A percentile compares a stretch with the other conserved stretches of the same genome.
phyloP scores from a whole-genome alignment of 176 grass and related monocot species.

The Rhynchospora tenuis region DNA sequence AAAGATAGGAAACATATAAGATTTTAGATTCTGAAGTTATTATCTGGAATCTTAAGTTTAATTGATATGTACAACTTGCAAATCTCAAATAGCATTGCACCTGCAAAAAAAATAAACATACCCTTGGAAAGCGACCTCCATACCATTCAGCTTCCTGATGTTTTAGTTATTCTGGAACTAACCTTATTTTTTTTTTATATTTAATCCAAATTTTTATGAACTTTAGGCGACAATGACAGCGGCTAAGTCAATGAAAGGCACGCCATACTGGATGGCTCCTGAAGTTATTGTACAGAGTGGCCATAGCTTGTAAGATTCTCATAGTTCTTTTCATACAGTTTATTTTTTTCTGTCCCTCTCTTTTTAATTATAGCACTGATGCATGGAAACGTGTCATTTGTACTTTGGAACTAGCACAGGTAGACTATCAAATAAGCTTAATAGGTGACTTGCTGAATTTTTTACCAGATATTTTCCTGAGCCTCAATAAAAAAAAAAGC shows the following conservation, averaged over 20 bases:
- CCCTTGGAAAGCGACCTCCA: background rate
- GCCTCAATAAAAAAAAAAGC: background rate
- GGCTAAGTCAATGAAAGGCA: slow-evolving; percentile 97
- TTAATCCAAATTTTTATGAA: background rate
- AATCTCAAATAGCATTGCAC: background rate
- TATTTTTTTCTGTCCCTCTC: background rate
- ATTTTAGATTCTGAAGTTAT: background rate
- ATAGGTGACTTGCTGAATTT: background rate
- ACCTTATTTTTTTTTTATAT: background rate
- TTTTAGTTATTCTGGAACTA: background rate
- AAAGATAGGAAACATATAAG: slow-evolving; percentile 2
- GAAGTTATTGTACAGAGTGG: slow-evolving; percentile 96
- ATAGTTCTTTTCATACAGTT: slow-evolving; percentile 13
- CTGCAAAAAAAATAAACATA: background rate
- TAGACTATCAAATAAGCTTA: background rate
- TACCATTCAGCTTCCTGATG: background rate
- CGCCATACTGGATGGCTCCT: slow-evolving; percentile 96
- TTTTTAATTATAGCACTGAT: background rate
- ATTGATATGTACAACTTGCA: background rate
- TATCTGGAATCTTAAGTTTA: background rate
- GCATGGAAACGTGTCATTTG: background rate
- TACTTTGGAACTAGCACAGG: background rate
- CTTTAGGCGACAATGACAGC: slow-evolving; percentile 92
- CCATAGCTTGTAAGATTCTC: slow-evolving; percentile 80
- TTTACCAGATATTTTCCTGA: background rate